A percentile compares a stretch with the other conserved stretches of the same genome.
Conservation (phyloP, 2,329 filamentous ascomycete genomes). For the Diaporthe sp. region DNA sequence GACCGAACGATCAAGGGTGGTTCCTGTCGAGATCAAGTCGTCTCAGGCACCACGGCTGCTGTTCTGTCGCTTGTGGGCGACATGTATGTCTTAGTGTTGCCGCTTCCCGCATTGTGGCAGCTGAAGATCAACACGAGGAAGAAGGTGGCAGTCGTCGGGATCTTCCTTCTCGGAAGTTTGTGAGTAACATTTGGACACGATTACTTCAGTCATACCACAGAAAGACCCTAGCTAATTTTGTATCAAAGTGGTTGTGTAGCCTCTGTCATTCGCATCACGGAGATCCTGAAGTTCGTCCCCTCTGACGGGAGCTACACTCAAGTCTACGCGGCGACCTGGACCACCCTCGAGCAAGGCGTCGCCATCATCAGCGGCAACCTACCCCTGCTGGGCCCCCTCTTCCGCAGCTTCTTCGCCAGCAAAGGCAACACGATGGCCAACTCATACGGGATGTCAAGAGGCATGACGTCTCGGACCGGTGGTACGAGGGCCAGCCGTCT, state of each 20-base stretch:
- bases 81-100: conserved; percentile 19
- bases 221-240: fast-evolving
- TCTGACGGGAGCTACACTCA: conserved; percentile 39
- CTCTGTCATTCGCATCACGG: conserved; percentile 33
- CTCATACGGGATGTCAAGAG: conserved; percentile 7
- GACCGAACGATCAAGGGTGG: conserved; percentile 41
- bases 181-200: not conserved
- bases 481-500: not conserved
- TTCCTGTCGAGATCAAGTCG: conserved; percentile 40
- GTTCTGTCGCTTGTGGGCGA: conserved; percentile 35
- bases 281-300: conserved; percentile 35
- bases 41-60: conserved; percentile 42
- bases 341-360: conserved; percentile 36
- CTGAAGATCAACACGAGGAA: conserved; percentile 37
- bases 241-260: conserved; percentile 33
- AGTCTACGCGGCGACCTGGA: conserved; percentile 41
- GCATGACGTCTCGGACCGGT: conserved; percentile 1
- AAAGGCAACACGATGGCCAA: conserved; percentile 15
- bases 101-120: conserved; percentile 17
- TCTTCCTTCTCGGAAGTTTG: conserved; percentile 40
- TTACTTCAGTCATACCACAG: too few relatives aligned
- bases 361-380: conserved; percentile 39
- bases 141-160: conserved; percentile 37
- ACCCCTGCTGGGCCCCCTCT: conserved; percentile 33
- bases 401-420: conserved; percentile 38